A percentile compares a stretch with the other conserved stretches of the same genome.
These are phyloP conservation scores for Sugiyamaella marilandica DNA, from an alignment of 805 yeast genomes.

Conservation along the genomic window DNA sequence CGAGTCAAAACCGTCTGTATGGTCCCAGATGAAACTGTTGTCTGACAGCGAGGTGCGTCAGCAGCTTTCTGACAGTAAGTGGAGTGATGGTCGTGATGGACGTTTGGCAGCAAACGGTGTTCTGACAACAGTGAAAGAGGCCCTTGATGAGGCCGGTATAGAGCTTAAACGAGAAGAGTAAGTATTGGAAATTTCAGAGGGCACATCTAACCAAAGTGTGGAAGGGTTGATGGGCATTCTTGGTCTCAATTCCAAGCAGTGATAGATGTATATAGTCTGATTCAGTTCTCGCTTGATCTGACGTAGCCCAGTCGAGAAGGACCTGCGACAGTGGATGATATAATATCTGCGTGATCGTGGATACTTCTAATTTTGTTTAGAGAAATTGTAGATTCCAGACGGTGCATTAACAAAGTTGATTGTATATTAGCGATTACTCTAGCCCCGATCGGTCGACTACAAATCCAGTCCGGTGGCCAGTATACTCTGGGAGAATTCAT, in stretches of 20 bases:
- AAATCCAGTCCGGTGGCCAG: no score
- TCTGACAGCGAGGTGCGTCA: constrained; percentile 27
- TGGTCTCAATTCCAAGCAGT: constrained; percentile 5
- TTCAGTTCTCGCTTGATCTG: background rate
- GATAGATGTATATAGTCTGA: background rate
- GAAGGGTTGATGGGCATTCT: constrained; percentile 15
- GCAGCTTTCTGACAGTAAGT: constrained; percentile 23
- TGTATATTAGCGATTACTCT: no score
- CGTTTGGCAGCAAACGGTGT: no score
- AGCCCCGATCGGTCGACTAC: no score
- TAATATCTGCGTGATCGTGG: no score
- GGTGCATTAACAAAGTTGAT: no score
- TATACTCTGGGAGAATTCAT: no score
- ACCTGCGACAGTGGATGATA: background rate
- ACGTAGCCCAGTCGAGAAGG: background rate
- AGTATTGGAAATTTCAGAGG: background rate
- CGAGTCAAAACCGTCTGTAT: constrained; percentile 12
- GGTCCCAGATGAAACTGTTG: constrained; percentile 27
- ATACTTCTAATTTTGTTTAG: no score
- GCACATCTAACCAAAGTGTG: constrained; percentile 9
- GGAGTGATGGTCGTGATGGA: background rate
- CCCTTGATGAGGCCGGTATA: constrained; percentile 19
- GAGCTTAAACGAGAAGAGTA: constrained; percentile 23
- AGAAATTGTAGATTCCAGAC: no score
- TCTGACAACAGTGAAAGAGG: constrained; percentile 11